Percentiles rank a stretch among this genome's conserved stretches.
phyloP scores from a whole-genome alignment of 257 asterid genomes.

The Nicotiana paniculata region DNA sequence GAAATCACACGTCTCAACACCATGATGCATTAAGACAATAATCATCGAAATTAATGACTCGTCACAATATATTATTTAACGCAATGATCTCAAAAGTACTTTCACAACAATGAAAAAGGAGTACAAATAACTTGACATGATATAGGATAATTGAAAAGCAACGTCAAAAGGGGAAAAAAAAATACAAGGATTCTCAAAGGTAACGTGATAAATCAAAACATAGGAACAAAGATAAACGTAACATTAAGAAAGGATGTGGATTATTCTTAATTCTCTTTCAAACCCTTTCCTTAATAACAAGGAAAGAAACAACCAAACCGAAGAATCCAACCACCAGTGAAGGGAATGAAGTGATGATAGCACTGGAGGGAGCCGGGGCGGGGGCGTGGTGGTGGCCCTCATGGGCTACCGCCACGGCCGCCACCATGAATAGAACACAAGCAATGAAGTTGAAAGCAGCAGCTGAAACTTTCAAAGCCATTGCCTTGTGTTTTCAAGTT shows the following conservation, averaged over 20 bases:
- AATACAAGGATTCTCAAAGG: neutral
- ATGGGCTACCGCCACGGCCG: neutral
- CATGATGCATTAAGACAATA: neutral
- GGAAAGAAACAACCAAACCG: constrained; percentile 10
- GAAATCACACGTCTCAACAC: neutral
- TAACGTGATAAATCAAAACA: neutral
- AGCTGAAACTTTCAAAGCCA: constrained; percentile 3
- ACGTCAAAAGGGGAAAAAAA: neutral
- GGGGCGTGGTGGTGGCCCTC: constrained; percentile 5
- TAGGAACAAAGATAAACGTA: neutral
- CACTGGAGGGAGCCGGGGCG: neutral
- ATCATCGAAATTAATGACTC: neutral
- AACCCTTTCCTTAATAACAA: neutral
- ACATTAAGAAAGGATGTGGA: neutral
- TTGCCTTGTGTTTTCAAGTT: neutral
- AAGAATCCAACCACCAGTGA: constrained; percentile 1
- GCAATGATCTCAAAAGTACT: neutral
- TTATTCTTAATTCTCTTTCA: neutral
- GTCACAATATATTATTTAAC: neutral
- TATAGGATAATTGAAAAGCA: neutral
- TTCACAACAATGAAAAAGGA: neutral
- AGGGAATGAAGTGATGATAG: constrained; percentile 9
- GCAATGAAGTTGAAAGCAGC: neutral
- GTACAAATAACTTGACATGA: neutral
- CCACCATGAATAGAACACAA: neutral